phyloP scores from a whole-genome alignment of 495 filamentous ascomycete genomes.

The Echria macrotheca region DNA sequence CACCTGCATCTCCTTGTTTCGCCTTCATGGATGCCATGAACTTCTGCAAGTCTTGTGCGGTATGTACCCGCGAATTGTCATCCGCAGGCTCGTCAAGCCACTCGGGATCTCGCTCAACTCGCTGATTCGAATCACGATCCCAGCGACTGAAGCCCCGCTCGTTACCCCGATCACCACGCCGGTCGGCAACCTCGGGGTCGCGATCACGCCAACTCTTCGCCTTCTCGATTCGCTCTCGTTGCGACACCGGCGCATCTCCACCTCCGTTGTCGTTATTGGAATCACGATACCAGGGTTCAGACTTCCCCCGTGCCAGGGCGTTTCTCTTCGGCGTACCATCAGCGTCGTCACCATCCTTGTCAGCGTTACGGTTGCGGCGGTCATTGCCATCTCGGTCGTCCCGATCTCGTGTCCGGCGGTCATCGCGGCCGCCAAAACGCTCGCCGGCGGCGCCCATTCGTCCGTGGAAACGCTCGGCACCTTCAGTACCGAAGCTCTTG shows the following conservation, averaged over 20 bases:
- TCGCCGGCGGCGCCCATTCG: slow-evolving; percentile 45
- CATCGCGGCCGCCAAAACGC: slow-evolving; percentile 30
- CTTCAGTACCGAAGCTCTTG: slow-evolving; percentile 60
- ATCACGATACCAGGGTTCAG: slow-evolving; percentile 41
- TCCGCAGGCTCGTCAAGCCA: slow-evolving; percentile 78
- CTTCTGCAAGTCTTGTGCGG: slow-evolving; percentile 86
- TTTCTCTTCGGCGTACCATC: slow-evolving; percentile 56
- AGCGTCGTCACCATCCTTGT: slow-evolving; percentile 46
- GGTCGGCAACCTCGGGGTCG: slow-evolving; percentile 41
- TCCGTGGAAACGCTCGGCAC: slow-evolving; percentile 56
- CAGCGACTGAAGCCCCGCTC: slow-evolving; percentile 42
- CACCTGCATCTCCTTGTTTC: slow-evolving; percentile 32
- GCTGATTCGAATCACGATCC: slow-evolving; percentile 61
- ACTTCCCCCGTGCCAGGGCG: slow-evolving; percentile 37
- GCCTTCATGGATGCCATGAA: slow-evolving; percentile 94
- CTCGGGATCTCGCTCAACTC: slow-evolving; percentile 74
- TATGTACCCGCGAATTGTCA: slow-evolving; percentile 63
- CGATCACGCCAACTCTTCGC: slow-evolving; percentile 65
- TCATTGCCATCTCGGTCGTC: slow-evolving; percentile 50
- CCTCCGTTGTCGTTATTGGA: slow-evolving; percentile 35
- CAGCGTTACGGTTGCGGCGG: slow-evolving; percentile 48
- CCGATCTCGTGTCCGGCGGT: slow-evolving; percentile 37
- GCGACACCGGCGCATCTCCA: slow-evolving; percentile 31
- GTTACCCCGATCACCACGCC: slow-evolving; percentile 31
- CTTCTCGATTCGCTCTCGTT: slow-evolving; percentile 51